Evolutionary conservation across 495 filamentous ascomycete species (phyloP), one percentile per base, ranked within the genome.

Genomic region (Neurospora discreta): DNA sequence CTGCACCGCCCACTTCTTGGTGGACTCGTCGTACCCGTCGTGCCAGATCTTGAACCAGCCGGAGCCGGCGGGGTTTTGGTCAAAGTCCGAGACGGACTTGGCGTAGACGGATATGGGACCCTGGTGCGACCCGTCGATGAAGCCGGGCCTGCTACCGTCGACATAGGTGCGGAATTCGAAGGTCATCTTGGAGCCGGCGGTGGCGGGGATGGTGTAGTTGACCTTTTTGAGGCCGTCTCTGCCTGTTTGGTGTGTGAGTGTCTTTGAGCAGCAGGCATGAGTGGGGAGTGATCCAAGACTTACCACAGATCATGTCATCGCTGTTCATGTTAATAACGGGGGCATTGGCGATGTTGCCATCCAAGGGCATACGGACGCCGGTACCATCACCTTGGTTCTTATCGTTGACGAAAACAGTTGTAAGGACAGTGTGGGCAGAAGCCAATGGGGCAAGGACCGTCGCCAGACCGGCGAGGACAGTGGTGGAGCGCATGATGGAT

Each of bases 11-110:
- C 90, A 93, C 71, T 86, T 81, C 3, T 82, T 82, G 68, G 75
- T 76, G 3, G 69, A 43, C 18, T 67, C 72, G 75, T 90, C 85
- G 76, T 90, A 91, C 68, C 89, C 90, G 40, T 89, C 85, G 60
- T 90, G 83, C 81, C 81, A 91, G 78, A 95, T 89, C 83, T 93
- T 94, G 84, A 95, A 92, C 92, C 92, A 95, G 26, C 92, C 91
- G 71, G 80, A 79, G 5, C 92, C 91, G 38, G 82, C 77, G 67
- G 81, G 70, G 15, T 81, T 81, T 20, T 78, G 79, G 3, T 83
- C 77, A 44, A 81, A 78, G 69, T 87, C 78, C 68, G 78, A 77
- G 5, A 91, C 84, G 39, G 84, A 76, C 81, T 93, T 93, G 80
- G 93, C 85, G 78, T 94, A 93, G 33, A 93, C 85, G 13, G 90